Percentiles rank a stretch among this genome's conserved stretches.
Evolutionary conservation across 306 rosid genomes (phyloP).

Genomic region (Pterocarpus macrocarpus): DNA sequence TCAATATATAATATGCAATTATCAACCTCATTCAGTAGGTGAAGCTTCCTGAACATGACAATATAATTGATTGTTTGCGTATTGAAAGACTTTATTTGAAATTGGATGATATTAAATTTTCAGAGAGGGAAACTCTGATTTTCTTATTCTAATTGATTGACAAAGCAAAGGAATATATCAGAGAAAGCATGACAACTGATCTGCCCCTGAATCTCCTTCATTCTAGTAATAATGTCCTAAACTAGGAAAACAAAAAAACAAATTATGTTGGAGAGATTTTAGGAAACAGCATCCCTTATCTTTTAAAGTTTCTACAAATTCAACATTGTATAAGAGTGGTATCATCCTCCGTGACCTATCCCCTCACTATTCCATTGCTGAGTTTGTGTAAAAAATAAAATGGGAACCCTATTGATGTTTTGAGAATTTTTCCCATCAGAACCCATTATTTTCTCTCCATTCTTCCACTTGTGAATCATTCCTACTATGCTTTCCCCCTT

Average conservation of each 20-base stretch:
- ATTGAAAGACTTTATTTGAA: slow-evolving; percentile 15
- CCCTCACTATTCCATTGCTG: no score
- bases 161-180: neutral
- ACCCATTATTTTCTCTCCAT: no score
- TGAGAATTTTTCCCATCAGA: no score
- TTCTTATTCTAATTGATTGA: neutral
- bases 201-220: neutral
- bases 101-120: neutral
- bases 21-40: neutral
- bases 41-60: slow-evolving; percentile 27
- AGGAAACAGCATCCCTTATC: no score
- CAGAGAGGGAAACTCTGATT: neutral
- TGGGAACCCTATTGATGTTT: no score
- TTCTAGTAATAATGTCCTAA: neutral
- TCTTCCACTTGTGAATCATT: no score
- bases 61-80: slow-evolving; percentile 24
- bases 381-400: no score
- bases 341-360: no score
- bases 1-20: slow-evolving; percentile 2
- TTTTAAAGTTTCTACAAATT: no score
- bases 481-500: no score
- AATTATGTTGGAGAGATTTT: no score
- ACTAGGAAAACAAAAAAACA: neutral
- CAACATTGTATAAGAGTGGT: no score
- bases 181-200: neutral